Conservation (phyloP, 2,329 filamentous ascomycete genomes). For the Ophiostoma angusticollis region DNA sequence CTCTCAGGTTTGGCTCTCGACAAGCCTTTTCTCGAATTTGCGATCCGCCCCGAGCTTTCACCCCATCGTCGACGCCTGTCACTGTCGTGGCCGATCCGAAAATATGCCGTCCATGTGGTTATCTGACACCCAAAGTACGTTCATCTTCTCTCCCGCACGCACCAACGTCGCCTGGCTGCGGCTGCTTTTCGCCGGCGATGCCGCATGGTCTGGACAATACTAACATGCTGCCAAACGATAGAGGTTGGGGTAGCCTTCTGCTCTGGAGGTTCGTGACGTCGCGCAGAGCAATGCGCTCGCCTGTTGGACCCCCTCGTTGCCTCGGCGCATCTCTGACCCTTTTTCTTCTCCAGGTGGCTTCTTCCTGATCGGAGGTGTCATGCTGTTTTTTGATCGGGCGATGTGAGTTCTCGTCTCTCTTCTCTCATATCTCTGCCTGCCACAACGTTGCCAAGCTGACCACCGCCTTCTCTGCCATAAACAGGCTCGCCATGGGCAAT, state of each 20-base stretch:
- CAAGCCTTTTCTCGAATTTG: constrained; percentile 1
- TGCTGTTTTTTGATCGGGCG: constrained; percentile 95
- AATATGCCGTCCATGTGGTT: constrained; percentile 86
- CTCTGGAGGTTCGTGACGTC: constrained; percentile 88
- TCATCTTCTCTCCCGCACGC: not conserved
- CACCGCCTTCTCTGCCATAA: not conserved
- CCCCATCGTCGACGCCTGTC: no score
- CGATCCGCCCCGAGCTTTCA: not conserved
- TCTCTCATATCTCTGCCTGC: not conserved
- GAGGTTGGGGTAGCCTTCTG: constrained; percentile 97
- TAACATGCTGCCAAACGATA: constrained; percentile 27
- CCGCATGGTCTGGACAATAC: constrained; percentile 8
- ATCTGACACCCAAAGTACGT: constrained; percentile 85
- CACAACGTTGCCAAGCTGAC: not conserved
- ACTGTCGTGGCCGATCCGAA: not conserved
- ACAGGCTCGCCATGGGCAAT: constrained; percentile 93
- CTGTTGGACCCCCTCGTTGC: no score
- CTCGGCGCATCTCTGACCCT: no score
- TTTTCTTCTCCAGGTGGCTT: constrained; percentile 54
- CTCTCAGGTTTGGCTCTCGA: not conserved
- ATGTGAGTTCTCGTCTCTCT: constrained; percentile 47
- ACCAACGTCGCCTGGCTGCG: not conserved
- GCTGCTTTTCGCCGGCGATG: not conserved
- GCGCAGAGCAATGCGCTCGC: no score
- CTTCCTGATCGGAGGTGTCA: constrained; percentile 86